Conservation (phyloP, 768 basidiomycete species). For the Melanogaster broomeanus region DNA sequence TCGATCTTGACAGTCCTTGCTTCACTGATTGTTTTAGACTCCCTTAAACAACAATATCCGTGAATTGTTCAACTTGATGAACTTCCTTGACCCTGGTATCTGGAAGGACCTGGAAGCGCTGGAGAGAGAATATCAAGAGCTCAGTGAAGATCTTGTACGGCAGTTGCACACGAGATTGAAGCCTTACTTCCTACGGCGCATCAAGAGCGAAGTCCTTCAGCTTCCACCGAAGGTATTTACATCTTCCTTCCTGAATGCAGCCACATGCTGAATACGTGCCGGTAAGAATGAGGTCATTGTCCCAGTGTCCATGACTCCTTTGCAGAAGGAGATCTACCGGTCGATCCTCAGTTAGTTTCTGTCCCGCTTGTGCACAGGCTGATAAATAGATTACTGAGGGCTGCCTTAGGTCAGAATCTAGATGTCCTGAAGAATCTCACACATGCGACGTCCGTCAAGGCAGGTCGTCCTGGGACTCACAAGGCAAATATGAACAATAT, state of each 20-base stretch:
- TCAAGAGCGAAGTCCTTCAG: conserved; percentile 90
- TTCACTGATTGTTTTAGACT: conserved; percentile 48
- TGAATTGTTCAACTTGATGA: conserved; percentile 96
- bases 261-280: conserved; percentile 4
- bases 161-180: conserved; percentile 76
- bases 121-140: conserved; percentile 71
- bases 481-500: conserved; percentile 77
- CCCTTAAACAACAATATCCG: conserved; percentile 97
- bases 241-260: background rate
- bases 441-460: conserved; percentile 39
- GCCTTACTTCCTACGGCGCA: conserved; percentile 91
- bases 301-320: conserved; percentile 81
- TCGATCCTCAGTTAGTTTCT: conserved; percentile 69
- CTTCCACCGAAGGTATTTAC: conserved; percentile 82
- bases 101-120: conserved; percentile 78
- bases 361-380: conserved; percentile 11
- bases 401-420: conserved; percentile 63
- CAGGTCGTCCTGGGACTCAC: conserved; percentile 28
- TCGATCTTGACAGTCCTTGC: background rate
- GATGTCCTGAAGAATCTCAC: conserved; percentile 64
- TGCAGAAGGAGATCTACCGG: conserved; percentile 88
- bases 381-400: conserved; percentile 9
- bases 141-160: conserved; percentile 79
- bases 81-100: conserved; percentile 81
- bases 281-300: conserved; percentile 86